Base-by-base conservation (phyloP, 768 basidiomycete species). In the Russula sp. region DNA sequence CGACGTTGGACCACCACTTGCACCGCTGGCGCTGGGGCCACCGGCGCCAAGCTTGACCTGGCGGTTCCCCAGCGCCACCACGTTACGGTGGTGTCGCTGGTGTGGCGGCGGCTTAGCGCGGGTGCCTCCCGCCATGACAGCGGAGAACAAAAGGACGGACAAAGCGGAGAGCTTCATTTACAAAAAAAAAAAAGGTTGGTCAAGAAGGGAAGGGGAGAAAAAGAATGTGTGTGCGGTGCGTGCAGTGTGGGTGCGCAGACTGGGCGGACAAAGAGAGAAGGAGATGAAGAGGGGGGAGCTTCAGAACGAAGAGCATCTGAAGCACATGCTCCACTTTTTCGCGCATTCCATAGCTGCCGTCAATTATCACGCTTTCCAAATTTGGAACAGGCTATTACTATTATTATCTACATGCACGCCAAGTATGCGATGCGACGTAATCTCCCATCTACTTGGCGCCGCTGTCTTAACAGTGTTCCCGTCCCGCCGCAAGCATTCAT, bases 161-260 rank as follows among this genome's bases (percentile, higher is more conserved):
- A 71, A 61, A 48, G 68, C 57, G 48, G 68, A 57, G 39, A 73
- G 64, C 71, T 72, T 73, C 72, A 73, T 73, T 32, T 14, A 42
- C 8, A 5, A 4, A 5, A 6, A 6, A 27, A 32, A 32, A 31
- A 44, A 13, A 14, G 11, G 10, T 48, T 22, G 8, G 13, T 6
- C 10, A 22, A 47, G 13, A 22, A 4, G 1, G 47, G 9, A 27
- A 39, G n/a, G 7, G 22, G 13, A 35, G 13, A 18, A 16, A 59
- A 57, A 11, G 56, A 57, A 31, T 47, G 55, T 57, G 42, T 42
- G 55, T 57, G 6, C n/a, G 55, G 55, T 31, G 45, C 1, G 16
- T 11, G 45, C 27, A 6, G 45, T 20, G 20, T 20, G 20, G 42
- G 5, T n/a, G 45, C 20, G 34, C 56, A 47, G 31, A 31, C 6